phyloP scores from a whole-genome alignment of 179 eudicot genomes.

The Sideroxylon spinosum region DNA sequence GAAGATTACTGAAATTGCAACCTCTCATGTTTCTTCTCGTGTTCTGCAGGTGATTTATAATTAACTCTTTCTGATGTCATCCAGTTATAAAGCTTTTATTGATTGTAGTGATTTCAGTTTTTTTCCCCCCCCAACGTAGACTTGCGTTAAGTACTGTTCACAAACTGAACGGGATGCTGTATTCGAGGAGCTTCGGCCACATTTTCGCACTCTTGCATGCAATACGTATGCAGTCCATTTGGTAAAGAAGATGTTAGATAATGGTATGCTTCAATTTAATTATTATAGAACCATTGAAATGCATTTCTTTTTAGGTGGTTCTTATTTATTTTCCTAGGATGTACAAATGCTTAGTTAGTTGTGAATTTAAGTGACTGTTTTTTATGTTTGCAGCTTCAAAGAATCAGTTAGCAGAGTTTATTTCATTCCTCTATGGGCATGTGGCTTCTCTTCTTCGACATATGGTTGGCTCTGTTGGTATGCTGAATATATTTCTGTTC shows the following conservation, averaged over 20 bases:
- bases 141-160: slow-evolving; percentile 84
- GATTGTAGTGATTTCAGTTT: background rate
- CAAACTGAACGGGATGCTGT: slow-evolving; percentile 75
- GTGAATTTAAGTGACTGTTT: background rate
- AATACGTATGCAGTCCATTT: slow-evolving; percentile 89
- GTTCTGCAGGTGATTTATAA: slow-evolving; percentile 76
- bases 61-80: slow-evolving; percentile 5
- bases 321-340: background rate
- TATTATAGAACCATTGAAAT: background rate
- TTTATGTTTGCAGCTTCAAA: slow-evolving; percentile 65
- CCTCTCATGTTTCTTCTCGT: slow-evolving; percentile 91
- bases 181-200: slow-evolving; percentile 73
- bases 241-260: slow-evolving; percentile 86
- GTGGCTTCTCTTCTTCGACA: slow-evolving; percentile 91
- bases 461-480: slow-evolving; percentile 92
- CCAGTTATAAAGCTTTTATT: background rate
- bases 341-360: background rate
- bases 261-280: slow-evolving; percentile 42
- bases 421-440: slow-evolving; percentile 81
- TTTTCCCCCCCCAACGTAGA: slow-evolving; percentile 46
- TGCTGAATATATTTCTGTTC: slow-evolving; percentile 7
- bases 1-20: slow-evolving; percentile 80
- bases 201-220: slow-evolving; percentile 67
- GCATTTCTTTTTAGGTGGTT: background rate
- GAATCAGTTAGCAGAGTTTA: slow-evolving; percentile 66